Percentiles rank a stretch among this genome's conserved stretches.
These are phyloP conservation scores for Erodium chrysanthum DNA, from an alignment of 441 rosid species.

Conservation along the genomic window DNA sequence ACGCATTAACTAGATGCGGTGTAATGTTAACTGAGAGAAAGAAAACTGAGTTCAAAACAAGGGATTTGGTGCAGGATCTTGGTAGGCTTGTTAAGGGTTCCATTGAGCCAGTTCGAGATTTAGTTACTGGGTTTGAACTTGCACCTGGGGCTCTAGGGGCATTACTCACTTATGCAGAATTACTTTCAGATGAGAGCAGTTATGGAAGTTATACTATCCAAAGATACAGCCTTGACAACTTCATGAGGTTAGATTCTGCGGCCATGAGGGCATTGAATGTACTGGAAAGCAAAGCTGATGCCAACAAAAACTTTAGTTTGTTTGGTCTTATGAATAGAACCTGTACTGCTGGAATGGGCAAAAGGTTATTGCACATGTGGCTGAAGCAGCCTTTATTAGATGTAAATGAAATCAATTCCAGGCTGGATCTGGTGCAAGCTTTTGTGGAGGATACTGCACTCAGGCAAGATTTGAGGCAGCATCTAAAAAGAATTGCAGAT, in stretches of 20 bases:
- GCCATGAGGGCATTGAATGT: conserved; percentile 93
- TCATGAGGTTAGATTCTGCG: conserved; percentile 87
- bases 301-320: conserved; percentile 90
- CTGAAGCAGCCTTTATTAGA: conserved; percentile 87
- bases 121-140: conserved; percentile 69
- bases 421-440: conserved; percentile 84
- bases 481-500: conserved; percentile 81
- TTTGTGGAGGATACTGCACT: conserved; percentile 86
- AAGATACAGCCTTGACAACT: conserved; percentile 57
- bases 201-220: conserved; percentile 63
- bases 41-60: conserved; percentile 69
- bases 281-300: conserved; percentile 91
- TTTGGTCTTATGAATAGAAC: conserved; percentile 98
- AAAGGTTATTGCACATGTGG: conserved; percentile 89
- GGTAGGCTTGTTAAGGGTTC: conserved; percentile 79
- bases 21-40: conserved; percentile 88
- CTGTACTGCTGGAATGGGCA: conserved; percentile 96
- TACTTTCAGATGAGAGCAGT: conserved; percentile 72
- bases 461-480: conserved; percentile 90
- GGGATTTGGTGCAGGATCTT: conserved; percentile 87
- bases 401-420: conserved; percentile 55
- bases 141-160: conserved; percentile 86
- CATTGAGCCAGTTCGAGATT: conserved; percentile 72
- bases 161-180: conserved; percentile 63
- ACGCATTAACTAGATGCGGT: conserved; percentile 58